Evolutionary conservation across 768 basidiomycete genomes (phyloP).

Genomic region (Rhizopogon salebrosus): DNA sequence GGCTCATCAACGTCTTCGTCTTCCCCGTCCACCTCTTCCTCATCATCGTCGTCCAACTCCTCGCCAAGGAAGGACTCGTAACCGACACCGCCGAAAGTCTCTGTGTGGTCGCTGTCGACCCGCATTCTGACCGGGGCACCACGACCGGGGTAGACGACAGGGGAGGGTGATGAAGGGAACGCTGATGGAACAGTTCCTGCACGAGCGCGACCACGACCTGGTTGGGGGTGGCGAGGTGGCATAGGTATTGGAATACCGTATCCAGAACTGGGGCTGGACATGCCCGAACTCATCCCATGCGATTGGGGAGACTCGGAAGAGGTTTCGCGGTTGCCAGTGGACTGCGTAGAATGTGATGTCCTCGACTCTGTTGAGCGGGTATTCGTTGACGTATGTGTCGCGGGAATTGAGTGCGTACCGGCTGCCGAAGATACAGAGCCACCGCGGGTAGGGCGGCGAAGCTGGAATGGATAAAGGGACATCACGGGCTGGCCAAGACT

Average conservation of each 20-base stretch:
- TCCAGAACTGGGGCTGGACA: slow-evolving; percentile 32
- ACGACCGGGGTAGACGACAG: slow-evolving; percentile 24
- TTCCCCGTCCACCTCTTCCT: slow-evolving; percentile 13
- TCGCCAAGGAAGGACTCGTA: slow-evolving; percentile 29
- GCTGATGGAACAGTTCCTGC: slow-evolving; percentile 34
- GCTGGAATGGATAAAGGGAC: slow-evolving; percentile 67
- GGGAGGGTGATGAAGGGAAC: slow-evolving; percentile 32
- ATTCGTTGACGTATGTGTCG: slow-evolving; percentile 31
- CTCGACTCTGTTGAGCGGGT: slow-evolving; percentile 35
- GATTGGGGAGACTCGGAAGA: slow-evolving; percentile 58
- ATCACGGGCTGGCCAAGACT: slow-evolving; percentile 74
- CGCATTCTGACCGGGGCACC: slow-evolving; percentile 19
- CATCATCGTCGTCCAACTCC: slow-evolving; percentile 16
- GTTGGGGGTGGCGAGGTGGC: slow-evolving; percentile 43
- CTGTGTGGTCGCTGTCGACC: slow-evolving; percentile 24
- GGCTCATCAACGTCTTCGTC: slow-evolving; percentile 32
- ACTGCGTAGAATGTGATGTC: slow-evolving; percentile 43
- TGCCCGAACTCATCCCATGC: slow-evolving; percentile 32
- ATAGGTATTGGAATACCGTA: slow-evolving; percentile 37
- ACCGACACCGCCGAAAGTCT: slow-evolving; percentile 18
- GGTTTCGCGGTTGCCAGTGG: slow-evolving; percentile 55
- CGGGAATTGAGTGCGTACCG: slow-evolving; percentile 35
- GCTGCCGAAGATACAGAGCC: slow-evolving; percentile 36
- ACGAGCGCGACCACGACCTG: slow-evolving; percentile 31
- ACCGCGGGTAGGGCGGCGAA: slow-evolving; percentile 45